Percentiles rank a stretch among this genome's conserved stretches.
These are phyloP conservation scores for Suhomyces xylopsoci DNA, from an alignment of 805 yeast genomes.

Conservation along the genomic window DNA sequence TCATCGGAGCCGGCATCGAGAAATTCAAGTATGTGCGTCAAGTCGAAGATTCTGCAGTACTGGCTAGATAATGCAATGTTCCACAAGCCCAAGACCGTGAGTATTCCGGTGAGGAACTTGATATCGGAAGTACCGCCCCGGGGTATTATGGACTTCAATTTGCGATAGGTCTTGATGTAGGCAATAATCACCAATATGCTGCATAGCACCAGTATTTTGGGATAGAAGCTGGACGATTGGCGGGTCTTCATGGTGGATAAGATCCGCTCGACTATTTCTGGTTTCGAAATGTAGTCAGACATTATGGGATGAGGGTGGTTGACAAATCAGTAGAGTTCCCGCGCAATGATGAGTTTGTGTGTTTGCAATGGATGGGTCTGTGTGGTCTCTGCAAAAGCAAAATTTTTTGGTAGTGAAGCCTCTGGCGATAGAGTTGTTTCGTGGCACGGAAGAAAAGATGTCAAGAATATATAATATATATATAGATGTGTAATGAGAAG, in stretches of 20 bases:
- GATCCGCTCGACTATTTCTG: background rate
- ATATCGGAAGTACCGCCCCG: conserved; percentile 8
- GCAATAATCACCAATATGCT: background rate
- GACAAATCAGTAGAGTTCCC: background rate
- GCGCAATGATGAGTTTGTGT: background rate
- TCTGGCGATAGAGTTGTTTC: background rate
- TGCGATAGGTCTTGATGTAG: conserved; percentile 6
- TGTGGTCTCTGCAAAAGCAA: background rate
- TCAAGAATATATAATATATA: background rate
- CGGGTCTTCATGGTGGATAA: background rate
- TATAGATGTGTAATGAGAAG: background rate
- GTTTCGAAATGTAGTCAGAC: background rate
- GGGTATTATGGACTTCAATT: conserved; percentile 4
- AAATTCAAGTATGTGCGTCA: background rate
- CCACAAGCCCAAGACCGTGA: conserved; percentile 5
- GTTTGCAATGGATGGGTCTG: background rate
- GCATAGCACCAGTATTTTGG: background rate
- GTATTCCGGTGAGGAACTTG: background rate
- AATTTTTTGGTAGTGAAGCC: background rate
- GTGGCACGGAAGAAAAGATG: background rate
- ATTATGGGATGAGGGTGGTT: background rate
- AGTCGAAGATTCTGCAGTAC: conserved; percentile 1
- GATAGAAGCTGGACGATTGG: background rate
- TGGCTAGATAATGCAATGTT: conserved; percentile 1
- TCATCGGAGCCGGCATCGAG: background rate